A percentile compares a stretch with the other conserved stretches of the same genome.
Evolutionary conservation across 2,329 filamentous ascomycete genomes (phyloP).

Genomic region (Cladophialophora chaetospira): DNA sequence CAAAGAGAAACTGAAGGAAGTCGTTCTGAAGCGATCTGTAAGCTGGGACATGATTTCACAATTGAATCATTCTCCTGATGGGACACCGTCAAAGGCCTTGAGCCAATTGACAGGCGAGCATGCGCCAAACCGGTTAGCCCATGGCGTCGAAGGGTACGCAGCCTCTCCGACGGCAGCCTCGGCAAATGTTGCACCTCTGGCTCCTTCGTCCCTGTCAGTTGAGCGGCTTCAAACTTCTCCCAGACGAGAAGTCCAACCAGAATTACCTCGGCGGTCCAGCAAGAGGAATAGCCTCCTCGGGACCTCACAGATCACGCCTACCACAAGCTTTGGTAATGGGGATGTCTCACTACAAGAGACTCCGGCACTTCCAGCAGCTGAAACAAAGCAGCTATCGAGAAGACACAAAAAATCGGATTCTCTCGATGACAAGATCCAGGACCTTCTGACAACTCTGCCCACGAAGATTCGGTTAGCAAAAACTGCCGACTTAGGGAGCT

Average conservation of each 20-base stretch:
- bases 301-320: slow-evolving; percentile 18
- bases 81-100: slow-evolving; percentile 28
- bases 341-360: neutral
- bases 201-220: slow-evolving; percentile 26
- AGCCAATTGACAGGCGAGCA: slow-evolving; percentile 32
- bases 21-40: slow-evolving; percentile 26
- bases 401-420: slow-evolving; percentile 43
- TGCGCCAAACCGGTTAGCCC: slow-evolving; percentile 28
- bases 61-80: slow-evolving; percentile 25
- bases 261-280: slow-evolving; percentile 34
- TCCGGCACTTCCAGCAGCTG: neutral
- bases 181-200: slow-evolving; percentile 16
- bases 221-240: slow-evolving; percentile 19
- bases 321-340: slow-evolving; percentile 22
- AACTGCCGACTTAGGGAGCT: slow-evolving; percentile 38
- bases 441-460: slow-evolving; percentile 75
- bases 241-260: slow-evolving; percentile 12
- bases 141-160: slow-evolving; percentile 24
- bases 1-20: slow-evolving; percentile 30
- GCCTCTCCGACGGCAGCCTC: slow-evolving; percentile 2
- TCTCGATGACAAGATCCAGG: slow-evolving; percentile 77
- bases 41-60: slow-evolving; percentile 31
- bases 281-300: slow-evolving; percentile 29
- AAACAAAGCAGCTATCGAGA: neutral
- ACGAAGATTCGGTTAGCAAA: slow-evolving; percentile 71